phyloP scores from a whole-genome alignment of 257 asterid species.

The Plectranthus barbatus region DNA sequence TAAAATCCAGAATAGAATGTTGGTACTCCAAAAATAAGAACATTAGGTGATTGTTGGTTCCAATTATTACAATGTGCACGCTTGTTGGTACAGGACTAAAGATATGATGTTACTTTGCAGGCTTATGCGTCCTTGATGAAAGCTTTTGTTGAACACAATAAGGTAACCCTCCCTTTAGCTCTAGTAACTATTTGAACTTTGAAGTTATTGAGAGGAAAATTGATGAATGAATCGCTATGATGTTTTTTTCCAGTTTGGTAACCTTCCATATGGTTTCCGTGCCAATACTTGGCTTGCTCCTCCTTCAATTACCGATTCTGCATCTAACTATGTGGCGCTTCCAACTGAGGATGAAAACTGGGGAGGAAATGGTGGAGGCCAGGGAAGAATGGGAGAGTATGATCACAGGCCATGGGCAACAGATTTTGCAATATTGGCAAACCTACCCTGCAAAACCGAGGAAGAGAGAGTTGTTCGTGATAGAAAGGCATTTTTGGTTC shows the following conservation, averaged over 20 bases:
- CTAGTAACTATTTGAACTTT: slow-evolving; percentile 6
- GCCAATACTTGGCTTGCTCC: slow-evolving; percentile 97
- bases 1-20: not conserved
- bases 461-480: slow-evolving; percentile 94
- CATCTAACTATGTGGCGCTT: slow-evolving; percentile 46
- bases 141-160: slow-evolving; percentile 83
- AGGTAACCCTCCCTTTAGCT: slow-evolving; percentile 46
- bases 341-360: slow-evolving; percentile 81
- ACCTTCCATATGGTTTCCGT: slow-evolving; percentile 97
- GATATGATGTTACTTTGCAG: slow-evolving; percentile 43
- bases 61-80: not conserved
- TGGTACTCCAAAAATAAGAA: not conserved
- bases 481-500: slow-evolving; percentile 95
- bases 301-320: slow-evolving; percentile 51
- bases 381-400: slow-evolving; percentile 63
- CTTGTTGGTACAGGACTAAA: not conserved
- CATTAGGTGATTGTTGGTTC: slow-evolving; percentile 3
- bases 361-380: slow-evolving; percentile 99
- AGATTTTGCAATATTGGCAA: slow-evolving; percentile 74
- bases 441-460: slow-evolving; percentile 83
- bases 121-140: slow-evolving; percentile 85
- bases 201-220: slow-evolving; percentile 16
- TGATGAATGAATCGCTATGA: slow-evolving; percentile 15
- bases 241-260: slow-evolving; percentile 76
- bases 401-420: slow-evolving; percentile 93